Evolutionary conservation across 495 filamentous ascomycete species (phyloP), one percentile per base, ranked within the genome.

Genomic region (Daldinia grandis): DNA sequence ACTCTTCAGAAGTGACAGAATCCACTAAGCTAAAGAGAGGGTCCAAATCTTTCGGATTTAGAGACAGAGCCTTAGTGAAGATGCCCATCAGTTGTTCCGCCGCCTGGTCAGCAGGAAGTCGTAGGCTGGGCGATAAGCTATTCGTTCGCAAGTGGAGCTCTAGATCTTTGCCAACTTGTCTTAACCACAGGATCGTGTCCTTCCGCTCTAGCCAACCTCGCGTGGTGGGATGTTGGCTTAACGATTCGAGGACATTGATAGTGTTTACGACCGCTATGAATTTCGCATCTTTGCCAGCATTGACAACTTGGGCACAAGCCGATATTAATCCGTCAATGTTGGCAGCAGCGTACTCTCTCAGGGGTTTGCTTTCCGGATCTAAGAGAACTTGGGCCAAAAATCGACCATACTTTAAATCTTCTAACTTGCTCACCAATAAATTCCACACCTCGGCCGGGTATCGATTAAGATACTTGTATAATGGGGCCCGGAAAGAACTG

Each of bases 401-500:
- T n/a, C 96, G 90, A 14, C 96, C 95, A 72, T 95, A 95, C 50
- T 89, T 89, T 74, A 92, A 84, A 62, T 98, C 92, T 60, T 90
- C 88, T 62, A 98, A 82, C 71, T 89, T 91, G 44, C 87, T 85
- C 5, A 87, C 79, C 71, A 97, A 90, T 76, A 94, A 92, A 2
- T 85, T 79, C 88, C 93, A 93, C 17, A 93, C 90, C 67, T 98
- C 95, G 47, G 91, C 88, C 0, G 95, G 92, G 74, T 97, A 99
- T 19, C 91, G 87, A 78, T 97, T 97, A 54, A 99, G 85, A 77
- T 97, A 98, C 74, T 93, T 94, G 74, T 97, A 90, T n/a, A 99
- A 85, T 5, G 95, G 96, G 58, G 89, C 89, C 28, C 95, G 84
- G 82, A 99, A 98, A 1, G 96, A 95, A 74, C 93, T 97, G 71